Evolutionary conservation across 1,284 basidiomycete genomes (phyloP), one percentile per base, ranked within the genome.

Genomic region (Trichosporon ovoides): DNA sequence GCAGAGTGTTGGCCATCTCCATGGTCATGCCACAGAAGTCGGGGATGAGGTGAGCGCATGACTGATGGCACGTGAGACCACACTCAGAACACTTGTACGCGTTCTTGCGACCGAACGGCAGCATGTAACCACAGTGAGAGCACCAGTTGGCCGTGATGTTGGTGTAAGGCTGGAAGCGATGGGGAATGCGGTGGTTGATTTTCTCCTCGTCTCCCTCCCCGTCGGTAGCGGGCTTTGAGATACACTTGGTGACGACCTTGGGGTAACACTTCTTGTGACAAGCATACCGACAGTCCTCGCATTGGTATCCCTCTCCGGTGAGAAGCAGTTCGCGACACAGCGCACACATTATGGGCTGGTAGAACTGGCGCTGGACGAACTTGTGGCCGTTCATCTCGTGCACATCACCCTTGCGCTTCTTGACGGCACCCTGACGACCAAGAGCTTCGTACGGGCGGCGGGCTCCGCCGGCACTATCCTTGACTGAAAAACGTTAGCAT

Each of bases 1-100:
- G 83, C 24, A 99, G 82, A 70, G 89, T 86, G 76, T 98, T 98
- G 38, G 96, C 96, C 61, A 91, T 96, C 77, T 97, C 96, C 95
- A 98, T 98, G 22, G 92, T 93, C 95, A 99, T 98, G 53, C 96
- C 96, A 72, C 96, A 99, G 78, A 99, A 98, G 78, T 98, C 95
- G 58, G 96, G 96, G 34, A 99, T 95, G 55, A 98, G 84, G 75
- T 98, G 96, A 0, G 93, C 91, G 78, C 96, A 99, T 65, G 96
- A 92, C 20, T 92, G 92, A 78, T 99, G 96, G 68, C 93, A 96
- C 55, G 95, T 98, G 63, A 98, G 87, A 71, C 88, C 87, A 78
- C 96, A 99, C 76, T 98, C 95, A 14, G 87, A 87, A 77, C 96
- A 99, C 78, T 90, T 89, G 59, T 93, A 86, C 22, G 93, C 89